phyloP scores from a whole-genome alignment of 2,329 filamentous ascomycete genomes.

The Beauveria sp. region DNA sequence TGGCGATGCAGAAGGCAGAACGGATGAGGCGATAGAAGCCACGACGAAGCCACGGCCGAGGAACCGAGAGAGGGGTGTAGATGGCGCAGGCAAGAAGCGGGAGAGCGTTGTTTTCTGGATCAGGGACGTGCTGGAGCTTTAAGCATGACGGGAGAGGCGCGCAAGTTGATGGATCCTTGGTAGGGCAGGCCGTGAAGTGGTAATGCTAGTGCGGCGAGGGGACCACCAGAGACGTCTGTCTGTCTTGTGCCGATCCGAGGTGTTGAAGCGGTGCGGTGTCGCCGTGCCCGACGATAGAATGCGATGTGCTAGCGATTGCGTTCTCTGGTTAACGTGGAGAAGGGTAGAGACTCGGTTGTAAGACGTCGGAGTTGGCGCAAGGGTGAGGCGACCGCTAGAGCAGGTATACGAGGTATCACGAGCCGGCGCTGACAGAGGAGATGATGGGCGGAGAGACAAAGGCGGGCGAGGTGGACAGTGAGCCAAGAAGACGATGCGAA shows the following conservation, averaged over 20 bases:
- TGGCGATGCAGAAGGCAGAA: background rate
- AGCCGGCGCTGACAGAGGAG: background rate
- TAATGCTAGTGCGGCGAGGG: background rate
- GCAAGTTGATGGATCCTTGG: conserved; percentile 3
- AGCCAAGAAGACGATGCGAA: background rate
- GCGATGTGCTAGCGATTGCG: background rate
- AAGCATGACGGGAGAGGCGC: conserved; percentile 9
- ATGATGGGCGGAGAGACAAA: background rate
- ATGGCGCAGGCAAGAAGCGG: background rate
- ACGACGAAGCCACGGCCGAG: background rate
- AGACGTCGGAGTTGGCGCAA: background rate
- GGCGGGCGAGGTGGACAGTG: background rate
- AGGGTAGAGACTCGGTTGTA: background rate
- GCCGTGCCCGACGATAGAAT: background rate
- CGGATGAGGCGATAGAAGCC: background rate
- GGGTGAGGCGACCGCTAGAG: background rate
- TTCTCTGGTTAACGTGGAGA: background rate
- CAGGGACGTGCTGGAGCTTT: conserved; percentile 7
- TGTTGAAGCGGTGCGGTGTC: background rate
- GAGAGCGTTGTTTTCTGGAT: background rate
- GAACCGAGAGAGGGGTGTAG: background rate
- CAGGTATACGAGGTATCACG: background rate
- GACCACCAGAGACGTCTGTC: background rate
- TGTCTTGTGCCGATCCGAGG: background rate
- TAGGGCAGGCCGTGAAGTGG: background rate